These are phyloP conservation scores for Backusella sp. DNA, from an alignment of 192 early-diverging fungal genomes.

Conservation along the genomic window DNA sequence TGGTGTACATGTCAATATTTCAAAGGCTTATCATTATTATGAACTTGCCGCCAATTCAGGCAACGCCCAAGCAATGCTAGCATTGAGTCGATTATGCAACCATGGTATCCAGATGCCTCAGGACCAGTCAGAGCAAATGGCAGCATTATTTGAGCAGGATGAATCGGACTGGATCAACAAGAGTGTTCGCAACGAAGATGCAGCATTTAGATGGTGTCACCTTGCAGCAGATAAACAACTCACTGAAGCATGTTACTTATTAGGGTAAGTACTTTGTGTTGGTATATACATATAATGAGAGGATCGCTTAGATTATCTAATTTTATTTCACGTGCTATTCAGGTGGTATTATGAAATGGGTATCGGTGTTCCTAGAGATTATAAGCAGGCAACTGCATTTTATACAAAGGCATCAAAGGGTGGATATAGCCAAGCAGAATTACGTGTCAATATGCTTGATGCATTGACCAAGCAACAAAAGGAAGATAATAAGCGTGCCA, in stretches of 20 bases:
- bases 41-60: neutral
- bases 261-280: conserved; percentile 63
- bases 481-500: neutral
- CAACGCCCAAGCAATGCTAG: conserved; percentile 16
- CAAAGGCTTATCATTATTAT: conserved; percentile 14
- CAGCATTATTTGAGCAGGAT: neutral
- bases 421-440: conserved; percentile 25
- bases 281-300: neutral
- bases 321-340: neutral
- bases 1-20: conserved; percentile 1
- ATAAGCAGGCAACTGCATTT: conserved; percentile 23
- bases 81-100: conserved; percentile 17
- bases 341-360: conserved; percentile 41
- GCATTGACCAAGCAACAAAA: neutral
- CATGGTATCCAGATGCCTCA: conserved; percentile 21
- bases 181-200: conserved; percentile 14
- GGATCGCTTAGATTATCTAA: neutral
- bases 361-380: conserved; percentile 25
- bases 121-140: neutral
- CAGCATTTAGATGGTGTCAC: conserved; percentile 78
- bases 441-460: neutral
- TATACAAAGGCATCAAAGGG: conserved; percentile 29
- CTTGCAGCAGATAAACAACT: conserved; percentile 75
- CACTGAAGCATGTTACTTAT: conserved; percentile 79
- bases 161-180: conserved; percentile 17